A percentile compares a stretch with the other conserved stretches of the same genome.
Conservation (phyloP, 345 rosid genomes). For the Arabis hirsuta region DNA sequence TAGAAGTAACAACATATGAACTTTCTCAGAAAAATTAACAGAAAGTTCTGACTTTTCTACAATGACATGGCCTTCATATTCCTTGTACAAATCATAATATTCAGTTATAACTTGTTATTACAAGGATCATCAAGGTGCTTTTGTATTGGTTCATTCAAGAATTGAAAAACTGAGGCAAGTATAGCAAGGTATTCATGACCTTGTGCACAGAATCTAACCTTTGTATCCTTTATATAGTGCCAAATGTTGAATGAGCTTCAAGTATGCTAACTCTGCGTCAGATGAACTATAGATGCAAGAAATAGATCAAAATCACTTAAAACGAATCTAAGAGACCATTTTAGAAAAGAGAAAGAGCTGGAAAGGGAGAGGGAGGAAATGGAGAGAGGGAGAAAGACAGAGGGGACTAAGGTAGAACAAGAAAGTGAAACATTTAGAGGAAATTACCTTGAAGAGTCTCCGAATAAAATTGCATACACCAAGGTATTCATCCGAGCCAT, state of each 20-base stretch:
- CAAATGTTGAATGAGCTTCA: conserved; percentile 91
- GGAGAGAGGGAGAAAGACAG: neutral
- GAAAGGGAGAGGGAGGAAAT: neutral
- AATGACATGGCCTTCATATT: conserved; percentile 10
- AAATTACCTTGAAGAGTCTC: conserved; percentile 78
- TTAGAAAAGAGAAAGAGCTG: conserved; percentile 16
- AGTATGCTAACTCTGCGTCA: conserved; percentile 83
- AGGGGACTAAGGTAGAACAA: conserved; percentile 19
- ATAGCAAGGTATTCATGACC: conserved; percentile 24
- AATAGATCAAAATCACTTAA: conserved; percentile 14
- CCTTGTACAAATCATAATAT: conserved; percentile 14
- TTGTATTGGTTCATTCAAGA: conserved; percentile 24
- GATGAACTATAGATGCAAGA: conserved; percentile 60
- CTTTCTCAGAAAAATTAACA: neutral
- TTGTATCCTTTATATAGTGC: conserved; percentile 84
- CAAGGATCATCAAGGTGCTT: conserved; percentile 18
- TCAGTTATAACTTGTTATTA: neutral
- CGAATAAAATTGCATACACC: conserved; percentile 80
- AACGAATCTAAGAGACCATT: conserved; percentile 21
- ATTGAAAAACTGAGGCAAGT: conserved; percentile 17
- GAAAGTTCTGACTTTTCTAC: conserved; percentile 5
- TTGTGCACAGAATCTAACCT: conserved; percentile 59
- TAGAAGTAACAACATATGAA: conserved; percentile 7
- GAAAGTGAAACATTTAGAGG: conserved; percentile 7
- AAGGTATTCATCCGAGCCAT: conserved; percentile 84